Evolutionary conservation across 2,329 filamentous ascomycete genomes (phyloP).

Genomic region (Aspergillus viridinutans): DNA sequence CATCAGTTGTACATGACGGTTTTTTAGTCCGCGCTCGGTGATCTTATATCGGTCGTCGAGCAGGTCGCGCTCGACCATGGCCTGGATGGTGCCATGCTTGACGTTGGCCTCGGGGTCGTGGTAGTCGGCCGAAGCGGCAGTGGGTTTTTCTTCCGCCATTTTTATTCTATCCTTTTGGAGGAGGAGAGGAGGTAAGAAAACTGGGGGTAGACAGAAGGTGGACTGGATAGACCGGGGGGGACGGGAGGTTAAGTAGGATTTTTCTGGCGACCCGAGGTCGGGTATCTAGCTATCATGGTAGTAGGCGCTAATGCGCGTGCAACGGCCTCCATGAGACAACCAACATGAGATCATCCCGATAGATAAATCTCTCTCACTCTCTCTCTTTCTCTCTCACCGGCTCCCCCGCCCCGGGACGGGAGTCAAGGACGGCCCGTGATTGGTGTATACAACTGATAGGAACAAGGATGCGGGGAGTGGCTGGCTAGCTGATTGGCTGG

Average conservation of each 20-base stretch:
- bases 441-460: neutral
- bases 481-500: neutral
- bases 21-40: constrained; percentile 41
- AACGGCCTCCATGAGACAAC: too few species aligned
- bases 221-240: neutral
- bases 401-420: neutral
- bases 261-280: neutral
- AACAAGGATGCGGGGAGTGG: neutral
- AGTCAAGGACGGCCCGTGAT: neutral
- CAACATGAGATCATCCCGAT: too few species aligned
- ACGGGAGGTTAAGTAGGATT: neutral
- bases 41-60: constrained; percentile 38
- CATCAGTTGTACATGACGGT: constrained; percentile 43
- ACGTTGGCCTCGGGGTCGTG: constrained; percentile 7
- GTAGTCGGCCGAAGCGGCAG: constrained; percentile 1
- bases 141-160: constrained; percentile 10
- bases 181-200: neutral
- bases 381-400: neutral
- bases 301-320: too few species aligned
- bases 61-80: constrained; percentile 37
- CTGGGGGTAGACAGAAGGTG: too few species aligned
- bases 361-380: too few species aligned
- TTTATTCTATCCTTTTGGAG: neutral
- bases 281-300: neutral
- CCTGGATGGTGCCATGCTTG: constrained; percentile 22